A percentile compares a stretch with the other conserved stretches of the same genome.
Evolutionary conservation across 306 rosid genomes (phyloP).

Genomic region (Prunus padus): DNA sequence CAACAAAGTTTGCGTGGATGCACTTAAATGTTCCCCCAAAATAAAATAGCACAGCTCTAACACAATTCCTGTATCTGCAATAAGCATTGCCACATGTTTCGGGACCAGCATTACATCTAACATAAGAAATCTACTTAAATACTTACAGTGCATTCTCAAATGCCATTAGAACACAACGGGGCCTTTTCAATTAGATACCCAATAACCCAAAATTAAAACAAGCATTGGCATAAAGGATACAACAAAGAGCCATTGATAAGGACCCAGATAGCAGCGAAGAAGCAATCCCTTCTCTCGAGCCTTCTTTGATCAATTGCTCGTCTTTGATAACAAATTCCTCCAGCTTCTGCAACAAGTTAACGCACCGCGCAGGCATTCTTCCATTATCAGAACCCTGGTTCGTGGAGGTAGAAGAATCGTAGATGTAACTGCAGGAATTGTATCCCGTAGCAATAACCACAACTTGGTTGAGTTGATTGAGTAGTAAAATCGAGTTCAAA

Average conservation of each 20-base stretch:
- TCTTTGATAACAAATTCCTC: constrained; percentile 63
- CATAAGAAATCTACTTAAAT: not conserved
- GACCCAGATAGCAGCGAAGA: constrained; percentile 84
- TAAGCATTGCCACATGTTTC: not conserved
- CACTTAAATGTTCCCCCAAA: not conserved
- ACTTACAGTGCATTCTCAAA: not conserved
- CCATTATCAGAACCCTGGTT: constrained; percentile 52
- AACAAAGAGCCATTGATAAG: constrained; percentile 89
- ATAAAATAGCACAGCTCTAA: constrained; percentile 4
- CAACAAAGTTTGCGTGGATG: constrained; percentile 27
- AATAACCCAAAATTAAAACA: not conserved
- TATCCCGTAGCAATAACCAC: constrained; percentile 88
- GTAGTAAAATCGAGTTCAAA: constrained; percentile 69
- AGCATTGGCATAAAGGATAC: constrained; percentile 55
- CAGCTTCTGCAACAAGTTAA: constrained; percentile 57
- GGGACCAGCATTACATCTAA: not conserved
- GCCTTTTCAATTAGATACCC: not conserved
- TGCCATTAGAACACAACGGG: not conserved
- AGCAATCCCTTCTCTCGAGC: constrained; percentile 39
- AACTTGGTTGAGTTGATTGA: constrained; percentile 81
- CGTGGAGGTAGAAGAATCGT: constrained; percentile 54
- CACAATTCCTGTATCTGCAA: not conserved
- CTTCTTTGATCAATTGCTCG: constrained; percentile 44
- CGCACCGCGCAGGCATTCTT: constrained; percentile 70
- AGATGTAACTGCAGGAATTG: constrained; percentile 71